A percentile compares a stretch with the other conserved stretches of the same genome.
Evolutionary conservation across 192 early-diverging fungal genomes (phyloP).

Genomic region (Backusella parvicylindrica): DNA sequence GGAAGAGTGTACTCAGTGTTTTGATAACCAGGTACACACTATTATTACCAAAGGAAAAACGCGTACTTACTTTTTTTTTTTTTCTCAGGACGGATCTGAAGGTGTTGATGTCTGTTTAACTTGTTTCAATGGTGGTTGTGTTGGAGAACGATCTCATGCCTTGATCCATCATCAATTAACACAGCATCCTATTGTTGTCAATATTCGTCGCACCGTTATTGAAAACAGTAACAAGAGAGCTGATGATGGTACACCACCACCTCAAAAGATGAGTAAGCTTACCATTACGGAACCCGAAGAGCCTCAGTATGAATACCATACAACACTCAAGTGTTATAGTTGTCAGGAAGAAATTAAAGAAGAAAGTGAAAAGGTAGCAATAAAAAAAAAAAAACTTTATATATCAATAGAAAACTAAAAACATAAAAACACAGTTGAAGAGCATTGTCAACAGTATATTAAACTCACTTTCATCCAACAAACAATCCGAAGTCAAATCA

Average conservation of each 20-base stretch:
- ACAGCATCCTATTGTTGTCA: slow-evolving; percentile 77
- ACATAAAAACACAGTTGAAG: slow-evolving; percentile 43
- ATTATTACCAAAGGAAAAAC: background rate
- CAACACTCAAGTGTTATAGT: slow-evolving; percentile 74
- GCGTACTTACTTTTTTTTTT: background rate
- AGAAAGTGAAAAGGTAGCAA: slow-evolving; percentile 48
- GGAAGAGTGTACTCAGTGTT: slow-evolving; percentile 96
- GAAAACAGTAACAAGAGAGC: background rate
- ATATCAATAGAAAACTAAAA: background rate
- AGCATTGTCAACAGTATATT: slow-evolving; percentile 67
- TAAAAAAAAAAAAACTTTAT: background rate
- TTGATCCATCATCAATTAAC: slow-evolving; percentile 69
- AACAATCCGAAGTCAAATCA: slow-evolving; percentile 85
- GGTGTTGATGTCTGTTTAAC: slow-evolving; percentile 93
- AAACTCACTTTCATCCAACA: slow-evolving; percentile 73
- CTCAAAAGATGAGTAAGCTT: slow-evolving; percentile 92
- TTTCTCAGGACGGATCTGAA: slow-evolving; percentile 57
- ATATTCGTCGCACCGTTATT: slow-evolving; percentile 62
- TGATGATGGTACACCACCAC: slow-evolving; percentile 54
- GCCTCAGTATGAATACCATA: slow-evolving; percentile 72
- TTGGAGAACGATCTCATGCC: slow-evolving; percentile 67
- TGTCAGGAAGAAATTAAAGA: slow-evolving; percentile 68
- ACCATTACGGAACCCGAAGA: slow-evolving; percentile 79
- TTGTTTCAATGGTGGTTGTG: slow-evolving; percentile 94
- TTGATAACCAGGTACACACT: slow-evolving; percentile 69